These are phyloP conservation scores for Saccharomycopsis amapae DNA, from an alignment of 805 yeast species.

Conservation along the genomic window DNA sequence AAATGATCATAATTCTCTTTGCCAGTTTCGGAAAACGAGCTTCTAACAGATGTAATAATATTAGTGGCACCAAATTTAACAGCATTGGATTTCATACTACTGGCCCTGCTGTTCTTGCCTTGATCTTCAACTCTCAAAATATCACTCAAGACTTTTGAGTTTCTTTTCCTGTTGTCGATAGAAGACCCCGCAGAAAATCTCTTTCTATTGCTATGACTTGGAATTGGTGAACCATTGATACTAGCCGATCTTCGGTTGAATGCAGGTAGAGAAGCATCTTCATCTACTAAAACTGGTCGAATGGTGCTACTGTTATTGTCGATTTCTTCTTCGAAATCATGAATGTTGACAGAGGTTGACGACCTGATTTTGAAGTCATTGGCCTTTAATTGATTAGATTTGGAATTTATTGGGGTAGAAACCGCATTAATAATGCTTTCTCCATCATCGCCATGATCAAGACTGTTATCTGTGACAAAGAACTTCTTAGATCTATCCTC, in stretches of 20 bases:
- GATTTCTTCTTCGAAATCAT: not conserved
- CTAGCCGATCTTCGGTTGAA: slow-evolving; percentile 1
- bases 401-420: not conserved
- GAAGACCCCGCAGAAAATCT: slow-evolving; percentile 10
- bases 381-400: not conserved
- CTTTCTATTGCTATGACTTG: slow-evolving; percentile 2
- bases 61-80: no score
- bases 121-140: not conserved
- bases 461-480: not conserved
- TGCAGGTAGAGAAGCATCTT: not conserved
- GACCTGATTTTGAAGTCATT: slow-evolving; percentile 3
- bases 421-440: not conserved
- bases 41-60: not conserved
- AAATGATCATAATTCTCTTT: slow-evolving; percentile 19
- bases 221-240: slow-evolving; percentile 9
- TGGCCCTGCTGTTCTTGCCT: not conserved
- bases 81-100: not conserved
- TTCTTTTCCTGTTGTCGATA: not conserved
- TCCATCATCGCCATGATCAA: not conserved
- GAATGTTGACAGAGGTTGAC: not conserved
- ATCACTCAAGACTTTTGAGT: not conserved
- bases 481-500: not conserved
- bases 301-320: slow-evolving; percentile 15
- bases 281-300: slow-evolving; percentile 8
- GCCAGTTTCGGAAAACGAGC: slow-evolving; percentile 11